Conservation (phyloP, 2,329 filamentous ascomycete genomes). For the Orbilia quercus region DNA sequence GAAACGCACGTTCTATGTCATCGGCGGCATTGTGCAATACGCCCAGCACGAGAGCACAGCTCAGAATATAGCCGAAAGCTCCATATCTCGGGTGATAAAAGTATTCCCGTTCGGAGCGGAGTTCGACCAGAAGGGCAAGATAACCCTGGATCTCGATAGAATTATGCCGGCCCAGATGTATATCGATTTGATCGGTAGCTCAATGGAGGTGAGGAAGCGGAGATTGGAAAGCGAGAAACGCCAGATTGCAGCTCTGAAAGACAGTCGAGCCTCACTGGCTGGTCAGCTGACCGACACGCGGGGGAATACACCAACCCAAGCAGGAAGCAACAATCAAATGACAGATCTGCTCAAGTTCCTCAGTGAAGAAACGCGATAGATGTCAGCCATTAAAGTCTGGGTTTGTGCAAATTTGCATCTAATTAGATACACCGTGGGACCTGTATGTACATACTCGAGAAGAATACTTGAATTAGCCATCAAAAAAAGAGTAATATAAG, state of each 20-base stretch:
- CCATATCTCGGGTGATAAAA: slow-evolving; percentile 32
- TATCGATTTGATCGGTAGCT: slow-evolving; percentile 3
- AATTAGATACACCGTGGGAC: too few relatives aligned
- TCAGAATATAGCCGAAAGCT: neutral
- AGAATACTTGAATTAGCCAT: too few relatives aligned
- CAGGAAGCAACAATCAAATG: slow-evolving; percentile 9
- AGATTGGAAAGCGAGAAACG: neutral
- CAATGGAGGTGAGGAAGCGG: neutral
- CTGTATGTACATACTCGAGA: too few relatives aligned
- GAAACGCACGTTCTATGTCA: slow-evolving; percentile 29
- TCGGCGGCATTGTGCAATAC: slow-evolving; percentile 39
- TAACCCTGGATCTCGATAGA: slow-evolving; percentile 40
- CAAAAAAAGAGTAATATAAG: too few relatives aligned
- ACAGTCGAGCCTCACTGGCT: neutral
- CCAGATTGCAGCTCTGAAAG: slow-evolving; percentile 13
- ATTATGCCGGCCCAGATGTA: slow-evolving; percentile 23
- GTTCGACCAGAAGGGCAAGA: slow-evolving; percentile 35
- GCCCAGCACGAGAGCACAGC: slow-evolving; percentile 27
- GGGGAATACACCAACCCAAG: slow-evolving; percentile 19
- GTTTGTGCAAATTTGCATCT: too few relatives aligned
- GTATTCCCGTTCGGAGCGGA: slow-evolving; percentile 24
- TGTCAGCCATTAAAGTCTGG: too few relatives aligned
- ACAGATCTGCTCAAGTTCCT: slow-evolving; percentile 16
- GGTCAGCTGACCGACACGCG: slow-evolving; percentile 13
- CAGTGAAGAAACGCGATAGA: neutral